Evolutionary conservation across 306 rosid genomes (phyloP).

Genomic region (Pterocarpus santalinus): DNA sequence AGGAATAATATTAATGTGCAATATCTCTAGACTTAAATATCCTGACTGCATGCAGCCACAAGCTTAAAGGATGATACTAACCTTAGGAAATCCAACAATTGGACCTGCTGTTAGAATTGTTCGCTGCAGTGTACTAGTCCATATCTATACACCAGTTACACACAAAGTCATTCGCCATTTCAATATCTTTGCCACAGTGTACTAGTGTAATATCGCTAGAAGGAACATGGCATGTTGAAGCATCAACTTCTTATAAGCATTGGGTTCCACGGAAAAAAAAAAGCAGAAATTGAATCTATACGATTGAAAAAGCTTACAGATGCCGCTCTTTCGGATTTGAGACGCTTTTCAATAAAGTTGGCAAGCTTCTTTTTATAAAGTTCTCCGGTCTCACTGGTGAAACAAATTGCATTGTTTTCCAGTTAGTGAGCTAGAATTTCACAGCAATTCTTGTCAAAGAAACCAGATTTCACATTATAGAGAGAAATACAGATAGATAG

Average conservation of each 20-base stretch:
- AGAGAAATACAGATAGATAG: no score
- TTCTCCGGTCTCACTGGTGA: constrained; percentile 81
- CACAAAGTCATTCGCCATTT: constrained; percentile 39
- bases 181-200: not conserved
- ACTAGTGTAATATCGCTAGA: not conserved
- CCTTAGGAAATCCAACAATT: constrained; percentile 95
- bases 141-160: constrained; percentile 68
- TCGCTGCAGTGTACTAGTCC: constrained; percentile 99
- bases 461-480: not conserved
- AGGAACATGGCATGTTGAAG: constrained; percentile 30
- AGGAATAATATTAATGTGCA: constrained; percentile 8
- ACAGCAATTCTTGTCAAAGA: constrained; percentile 20
- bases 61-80: constrained; percentile 48
- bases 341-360: constrained; percentile 89
- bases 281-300: constrained; percentile 31
- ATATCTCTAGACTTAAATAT: constrained; percentile 15
- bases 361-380: constrained; percentile 89
- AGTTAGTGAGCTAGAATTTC: constrained; percentile 35
- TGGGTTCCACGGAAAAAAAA: constrained; percentile 28
- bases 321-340: constrained; percentile 94
- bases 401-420: constrained; percentile 42
- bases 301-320: constrained; percentile 73
- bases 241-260: constrained; percentile 37
- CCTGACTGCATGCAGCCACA: not conserved
- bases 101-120: constrained; percentile 91